Conservation (phyloP, 2,329 filamentous ascomycete species). For the Phaeosphaeria sp. region DNA sequence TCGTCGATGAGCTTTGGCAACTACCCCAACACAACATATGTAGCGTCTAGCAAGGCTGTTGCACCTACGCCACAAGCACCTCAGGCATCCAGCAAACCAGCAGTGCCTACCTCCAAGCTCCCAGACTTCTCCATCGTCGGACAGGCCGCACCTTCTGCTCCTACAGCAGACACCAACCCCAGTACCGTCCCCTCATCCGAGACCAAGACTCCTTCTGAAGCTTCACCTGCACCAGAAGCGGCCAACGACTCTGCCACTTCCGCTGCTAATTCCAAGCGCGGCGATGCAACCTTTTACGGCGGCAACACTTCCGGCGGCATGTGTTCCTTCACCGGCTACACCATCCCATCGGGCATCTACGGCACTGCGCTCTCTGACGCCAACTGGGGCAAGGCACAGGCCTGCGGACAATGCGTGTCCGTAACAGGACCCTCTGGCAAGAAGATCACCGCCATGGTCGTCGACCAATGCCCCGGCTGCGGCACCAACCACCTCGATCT, state of each 20-base stretch:
- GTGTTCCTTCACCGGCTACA: constrained; percentile 70
- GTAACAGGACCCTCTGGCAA: constrained; percentile 65
- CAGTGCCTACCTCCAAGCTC: neutral
- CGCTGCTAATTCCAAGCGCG: constrained; percentile 22
- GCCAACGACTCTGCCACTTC: constrained; percentile 2
- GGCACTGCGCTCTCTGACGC: constrained; percentile 67
- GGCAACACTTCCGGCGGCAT: constrained; percentile 61
- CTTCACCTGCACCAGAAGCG: neutral
- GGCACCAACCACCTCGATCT: constrained; percentile 62
- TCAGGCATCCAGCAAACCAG: constrained; percentile 1
- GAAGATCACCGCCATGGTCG: constrained; percentile 69
- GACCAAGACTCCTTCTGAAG: constrained; percentile 6
- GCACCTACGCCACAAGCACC: neutral
- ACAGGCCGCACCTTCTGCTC: constrained; percentile 2
- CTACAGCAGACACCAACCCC: constrained; percentile 7
- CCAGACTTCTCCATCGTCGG: constrained; percentile 2
- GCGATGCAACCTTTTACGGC: constrained; percentile 47
- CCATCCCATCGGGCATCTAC: constrained; percentile 63
- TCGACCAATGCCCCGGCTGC: constrained; percentile 65
- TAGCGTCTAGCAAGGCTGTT: constrained; percentile 2
- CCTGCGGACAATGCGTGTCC: constrained; percentile 67
- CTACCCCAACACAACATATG: constrained; percentile 22
- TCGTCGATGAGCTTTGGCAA: constrained; percentile 15
- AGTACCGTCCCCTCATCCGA: constrained; percentile 14
- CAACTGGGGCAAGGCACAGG: constrained; percentile 62